phyloP scores from a whole-genome alignment of 768 basidiomycete genomes.

The Rhizopogon roseolus region DNA sequence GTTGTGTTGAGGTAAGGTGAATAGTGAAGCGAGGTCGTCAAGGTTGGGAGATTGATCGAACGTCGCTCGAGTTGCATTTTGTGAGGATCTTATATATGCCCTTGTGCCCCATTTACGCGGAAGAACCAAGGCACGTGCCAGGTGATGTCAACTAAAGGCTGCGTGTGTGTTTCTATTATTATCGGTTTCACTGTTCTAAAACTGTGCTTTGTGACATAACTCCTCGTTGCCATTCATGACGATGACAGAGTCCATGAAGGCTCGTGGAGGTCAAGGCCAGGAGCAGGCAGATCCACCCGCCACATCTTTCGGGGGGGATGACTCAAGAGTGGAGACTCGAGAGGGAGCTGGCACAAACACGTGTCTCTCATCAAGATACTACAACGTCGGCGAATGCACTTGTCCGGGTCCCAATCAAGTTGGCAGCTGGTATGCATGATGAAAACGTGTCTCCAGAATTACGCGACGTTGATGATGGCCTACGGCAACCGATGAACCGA shows the following conservation, averaged over 20 bases:
- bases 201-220: neutral
- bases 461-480: too few relatives aligned
- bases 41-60: neutral
- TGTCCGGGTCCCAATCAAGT: neutral
- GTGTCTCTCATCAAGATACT: neutral
- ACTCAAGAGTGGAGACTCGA: neutral
- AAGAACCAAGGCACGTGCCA: constrained; percentile 1
- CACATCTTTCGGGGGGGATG: neutral
- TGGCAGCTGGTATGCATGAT: neutral
- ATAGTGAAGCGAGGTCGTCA: neutral
- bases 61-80: neutral
- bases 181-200: neutral
- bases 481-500: neutral
- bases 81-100: constrained; percentile 1
- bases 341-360: neutral
- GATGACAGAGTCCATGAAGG: neutral
- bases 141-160: constrained; percentile 4
- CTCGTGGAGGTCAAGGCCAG: too few relatives aligned
- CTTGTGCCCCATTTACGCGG: constrained; percentile 1
- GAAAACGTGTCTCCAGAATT: neutral
- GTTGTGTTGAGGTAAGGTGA: constrained; percentile 19
- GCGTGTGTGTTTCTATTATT: neutral
- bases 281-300: neutral
- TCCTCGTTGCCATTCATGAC: neutral
- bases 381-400: too few relatives aligned